phyloP scores from a whole-genome alignment of 1,284 basidiomycete species.

The Cutaneotrichosporon mucoides region DNA sequence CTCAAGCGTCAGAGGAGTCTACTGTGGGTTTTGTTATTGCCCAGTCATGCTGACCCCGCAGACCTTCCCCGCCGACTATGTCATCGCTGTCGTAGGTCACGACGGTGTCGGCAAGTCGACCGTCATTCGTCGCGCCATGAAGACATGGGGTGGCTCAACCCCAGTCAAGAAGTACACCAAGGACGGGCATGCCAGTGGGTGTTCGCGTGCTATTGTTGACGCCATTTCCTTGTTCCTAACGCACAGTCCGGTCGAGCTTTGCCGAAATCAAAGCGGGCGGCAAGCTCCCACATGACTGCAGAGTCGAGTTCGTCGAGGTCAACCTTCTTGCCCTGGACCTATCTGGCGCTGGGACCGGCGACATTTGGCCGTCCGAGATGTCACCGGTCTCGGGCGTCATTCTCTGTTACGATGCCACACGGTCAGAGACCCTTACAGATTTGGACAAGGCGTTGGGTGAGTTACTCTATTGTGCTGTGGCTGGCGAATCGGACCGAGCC shows the following conservation, averaged over 20 bases:
- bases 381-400: slow-evolving; percentile 38
- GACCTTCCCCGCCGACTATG: slow-evolving; percentile 15
- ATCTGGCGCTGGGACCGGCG: slow-evolving; percentile 2
- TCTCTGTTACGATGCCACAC: slow-evolving; percentile 45
- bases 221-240: slow-evolving; percentile 3
- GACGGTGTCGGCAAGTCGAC: slow-evolving; percentile 45
- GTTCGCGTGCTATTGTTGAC: no score
- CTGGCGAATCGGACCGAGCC: not conserved
- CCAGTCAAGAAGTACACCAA: slow-evolving; percentile 20
- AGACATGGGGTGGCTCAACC: slow-evolving; percentile 35
- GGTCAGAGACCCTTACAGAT: slow-evolving; percentile 30
- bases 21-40: not conserved
- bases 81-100: slow-evolving; percentile 44
- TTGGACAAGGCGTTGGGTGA: slow-evolving; percentile 38
- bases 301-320: slow-evolving; percentile 45
- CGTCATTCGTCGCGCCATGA: slow-evolving; percentile 37
- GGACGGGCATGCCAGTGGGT: slow-evolving; percentile 25
- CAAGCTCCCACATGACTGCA: slow-evolving; percentile 28
- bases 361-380: slow-evolving; percentile 30
- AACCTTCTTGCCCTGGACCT: slow-evolving; percentile 29
- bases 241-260: slow-evolving; percentile 32
- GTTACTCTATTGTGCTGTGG: slow-evolving; percentile 15
- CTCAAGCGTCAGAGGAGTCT: not conserved
- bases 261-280: slow-evolving; percentile 39
- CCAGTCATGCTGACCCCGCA: no score